These are phyloP conservation scores for Cenchrus fungigraminus DNA, from an alignment of 176 grass and related monocot genomes.

Conservation along the genomic window DNA sequence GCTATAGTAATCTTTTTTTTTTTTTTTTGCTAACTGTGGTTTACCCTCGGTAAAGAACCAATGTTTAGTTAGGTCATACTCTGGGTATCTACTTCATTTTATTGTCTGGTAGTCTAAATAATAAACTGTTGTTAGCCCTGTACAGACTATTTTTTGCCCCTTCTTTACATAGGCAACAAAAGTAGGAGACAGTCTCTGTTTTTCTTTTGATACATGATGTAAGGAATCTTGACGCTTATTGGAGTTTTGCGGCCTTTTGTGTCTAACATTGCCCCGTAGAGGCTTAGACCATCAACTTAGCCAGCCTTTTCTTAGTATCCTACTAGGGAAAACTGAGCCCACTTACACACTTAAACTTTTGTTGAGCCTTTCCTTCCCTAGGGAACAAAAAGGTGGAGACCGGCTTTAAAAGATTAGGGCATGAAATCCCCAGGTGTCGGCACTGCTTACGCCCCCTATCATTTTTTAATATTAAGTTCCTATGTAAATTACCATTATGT, in stretches of 20 bases:
- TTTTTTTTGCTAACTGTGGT: conserved; percentile 15
- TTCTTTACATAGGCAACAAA: conserved; percentile 45
- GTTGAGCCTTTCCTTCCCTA: conserved; percentile 47
- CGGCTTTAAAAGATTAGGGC: conserved; percentile 58
- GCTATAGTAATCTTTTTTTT: conserved; percentile 28
- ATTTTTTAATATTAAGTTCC: conserved; percentile 38
- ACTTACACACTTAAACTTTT: conserved; percentile 52
- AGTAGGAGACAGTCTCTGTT: conserved; percentile 44
- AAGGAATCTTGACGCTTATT: conserved; percentile 58
- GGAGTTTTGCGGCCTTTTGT: conserved; percentile 51
- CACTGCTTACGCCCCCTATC: conserved; percentile 34
- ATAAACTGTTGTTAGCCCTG: conserved; percentile 42
- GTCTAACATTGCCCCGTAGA: conserved; percentile 29
- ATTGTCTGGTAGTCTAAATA: conserved; percentile 39
- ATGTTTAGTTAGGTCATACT: conserved; percentile 46
- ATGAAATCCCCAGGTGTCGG: conserved; percentile 66
- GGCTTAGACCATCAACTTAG: conserved; percentile 58
- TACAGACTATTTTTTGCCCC: conserved; percentile 26
- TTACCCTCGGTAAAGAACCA: conserved; percentile 18
- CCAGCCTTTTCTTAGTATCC: conserved; percentile 52
- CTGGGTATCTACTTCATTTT: conserved; percentile 46
- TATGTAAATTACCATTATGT: conserved; percentile 6
- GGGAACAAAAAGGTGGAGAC: conserved; percentile 64
- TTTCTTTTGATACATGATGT: conserved; percentile 43
- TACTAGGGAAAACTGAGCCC: conserved; percentile 48